Percentiles rank a stretch among this genome's conserved stretches.
Evolutionary conservation across 2,329 filamentous ascomycete species (phyloP).

Genomic region (Diplodia mutila): DNA sequence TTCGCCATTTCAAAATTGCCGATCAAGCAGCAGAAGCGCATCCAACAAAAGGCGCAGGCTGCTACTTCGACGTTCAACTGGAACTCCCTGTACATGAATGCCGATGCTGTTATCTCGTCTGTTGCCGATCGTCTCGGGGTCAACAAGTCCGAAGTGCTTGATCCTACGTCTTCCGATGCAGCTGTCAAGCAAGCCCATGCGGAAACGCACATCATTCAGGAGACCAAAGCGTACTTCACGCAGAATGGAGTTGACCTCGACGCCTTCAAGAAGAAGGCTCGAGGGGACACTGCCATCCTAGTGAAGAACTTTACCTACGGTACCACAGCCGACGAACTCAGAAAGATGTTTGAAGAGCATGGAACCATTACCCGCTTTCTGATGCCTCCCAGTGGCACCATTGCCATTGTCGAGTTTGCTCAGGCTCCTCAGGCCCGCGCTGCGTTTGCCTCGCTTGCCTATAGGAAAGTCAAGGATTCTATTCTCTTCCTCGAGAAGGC

Average conservation of each 20-base stretch:
- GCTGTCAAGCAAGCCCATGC: conserved; percentile 96
- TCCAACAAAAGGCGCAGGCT: conserved; percentile 82
- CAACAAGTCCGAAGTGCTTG: conserved; percentile 86
- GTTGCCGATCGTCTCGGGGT: conserved; percentile 85
- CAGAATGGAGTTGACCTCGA: conserved; percentile 89
- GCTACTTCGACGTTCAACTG: conserved; percentile 84
- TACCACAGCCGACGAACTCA: conserved; percentile 76
- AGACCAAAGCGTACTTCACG: conserved; percentile 89
- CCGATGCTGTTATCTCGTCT: conserved; percentile 88
- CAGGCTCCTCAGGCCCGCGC: conserved; percentile 78
- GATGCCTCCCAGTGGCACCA: conserved; percentile 91
- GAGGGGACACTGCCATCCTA: conserved; percentile 84
- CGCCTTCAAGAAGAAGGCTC: conserved; percentile 81
- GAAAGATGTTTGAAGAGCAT: conserved; percentile 80
- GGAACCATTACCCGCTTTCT: conserved; percentile 80
- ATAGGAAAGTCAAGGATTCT: conserved; percentile 87
- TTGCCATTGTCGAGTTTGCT: conserved; percentile 88
- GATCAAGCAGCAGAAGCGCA: conserved; percentile 89
- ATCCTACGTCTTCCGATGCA: conserved; percentile 93
- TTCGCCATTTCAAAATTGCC: conserved; percentile 88
- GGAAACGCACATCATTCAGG: conserved; percentile 93
- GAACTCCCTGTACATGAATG: conserved; percentile 99
- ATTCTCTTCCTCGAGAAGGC: conserved; percentile 93
- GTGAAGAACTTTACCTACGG: conserved; percentile 95
- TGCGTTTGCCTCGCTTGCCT: conserved; percentile 83